Conservation (phyloP, 2,329 filamentous ascomycete species). For the Lecanosticta acicola region DNA sequence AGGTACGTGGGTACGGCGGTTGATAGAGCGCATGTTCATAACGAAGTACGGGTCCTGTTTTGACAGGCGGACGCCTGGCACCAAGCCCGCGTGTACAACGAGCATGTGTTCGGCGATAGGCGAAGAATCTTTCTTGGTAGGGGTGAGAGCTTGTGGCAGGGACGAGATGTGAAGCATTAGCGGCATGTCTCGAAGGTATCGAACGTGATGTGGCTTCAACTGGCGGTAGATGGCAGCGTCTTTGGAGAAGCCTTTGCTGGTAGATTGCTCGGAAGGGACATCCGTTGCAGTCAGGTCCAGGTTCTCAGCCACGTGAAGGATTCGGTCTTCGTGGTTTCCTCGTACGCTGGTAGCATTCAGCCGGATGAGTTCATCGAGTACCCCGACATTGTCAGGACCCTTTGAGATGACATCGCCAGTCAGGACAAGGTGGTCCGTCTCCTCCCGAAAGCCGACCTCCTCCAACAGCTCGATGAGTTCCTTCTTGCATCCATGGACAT, state of each 20-base stretch:
- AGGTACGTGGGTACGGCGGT: conserved; percentile 56
- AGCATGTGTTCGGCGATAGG: conserved; percentile 59
- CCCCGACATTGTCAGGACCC: conserved; percentile 73
- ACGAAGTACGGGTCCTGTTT: conserved; percentile 71
- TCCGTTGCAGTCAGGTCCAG: conserved; percentile 2
- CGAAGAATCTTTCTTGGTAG: conserved; percentile 37
- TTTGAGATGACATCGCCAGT: conserved; percentile 79
- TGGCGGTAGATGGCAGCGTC: conserved; percentile 25
- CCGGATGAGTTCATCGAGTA: conserved; percentile 68
- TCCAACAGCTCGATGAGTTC: conserved; percentile 59
- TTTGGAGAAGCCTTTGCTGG: conserved; percentile 24
- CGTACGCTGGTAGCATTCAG: conserved; percentile 75
- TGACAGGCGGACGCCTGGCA: conserved; percentile 65
- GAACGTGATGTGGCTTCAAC: conserved; percentile 28
- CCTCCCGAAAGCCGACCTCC: conserved; percentile 57
- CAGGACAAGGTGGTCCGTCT: conserved; percentile 68
- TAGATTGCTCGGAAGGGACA: conserved; percentile 5
- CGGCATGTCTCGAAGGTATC: conserved; percentile 32
- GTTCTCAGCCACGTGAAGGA: conserved; percentile 52
- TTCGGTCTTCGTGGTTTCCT: conserved; percentile 86
- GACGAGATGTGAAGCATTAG: conserved; percentile 34
- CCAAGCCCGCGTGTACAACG: conserved; percentile 80
- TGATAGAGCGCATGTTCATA: conserved; percentile 87
- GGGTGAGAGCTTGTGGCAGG: conserved; percentile 22
- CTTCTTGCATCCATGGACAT: conserved; percentile 81